Evolutionary conservation across 1,284 basidiomycete genomes (phyloP), one percentile per base, ranked within the genome.

Genomic region (Kwoniella shivajii): DNA sequence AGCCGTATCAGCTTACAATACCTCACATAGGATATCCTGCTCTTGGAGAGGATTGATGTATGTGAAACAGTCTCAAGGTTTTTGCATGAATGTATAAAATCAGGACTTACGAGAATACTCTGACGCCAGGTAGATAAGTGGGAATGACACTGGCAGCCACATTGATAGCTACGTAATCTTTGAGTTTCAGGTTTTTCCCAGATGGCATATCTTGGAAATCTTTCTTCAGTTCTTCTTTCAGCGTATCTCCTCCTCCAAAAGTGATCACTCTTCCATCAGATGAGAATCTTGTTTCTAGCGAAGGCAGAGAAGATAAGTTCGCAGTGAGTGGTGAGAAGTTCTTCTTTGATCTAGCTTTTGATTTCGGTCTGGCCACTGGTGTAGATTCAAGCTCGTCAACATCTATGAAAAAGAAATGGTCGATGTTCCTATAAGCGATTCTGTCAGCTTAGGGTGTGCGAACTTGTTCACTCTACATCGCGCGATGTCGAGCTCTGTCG

Each of bases 91-190:
- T n/a, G 11, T 22, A 11, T 7, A 22, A 24, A 26, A 22, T 20
- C 2, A n/a, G 6, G n/a, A 71, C 71, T 56, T 54, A 90, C 65
- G 85, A 84, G 80, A 86, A 95, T 3, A 95, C 82, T 60, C 92
- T 81, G 64, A 94, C 86, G 10, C 87, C 84, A 1, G 93, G 91
- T 43, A 89, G 78, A 75, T 89, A 95, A 48, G 92, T 92, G n/a
- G 92, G 92, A 53, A 95, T 88, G 29, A 94, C 85, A 39, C 88
- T 84, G 7, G 90, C 88, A 34, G 84, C 83, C 30, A 90, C 87
- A 69, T 90, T 90, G 61, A 92, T 83, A 22, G 89, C 85, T 4
- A 83, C 84, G 67, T 86, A 90, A 64, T 88, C 82, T 68, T 85
- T 86, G 69, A 85, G 68, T 71, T 87, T 83, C 43, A 84, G 61